phyloP scores from a whole-genome alignment of 805 yeast species.

The Clavispora phyllophila region DNA sequence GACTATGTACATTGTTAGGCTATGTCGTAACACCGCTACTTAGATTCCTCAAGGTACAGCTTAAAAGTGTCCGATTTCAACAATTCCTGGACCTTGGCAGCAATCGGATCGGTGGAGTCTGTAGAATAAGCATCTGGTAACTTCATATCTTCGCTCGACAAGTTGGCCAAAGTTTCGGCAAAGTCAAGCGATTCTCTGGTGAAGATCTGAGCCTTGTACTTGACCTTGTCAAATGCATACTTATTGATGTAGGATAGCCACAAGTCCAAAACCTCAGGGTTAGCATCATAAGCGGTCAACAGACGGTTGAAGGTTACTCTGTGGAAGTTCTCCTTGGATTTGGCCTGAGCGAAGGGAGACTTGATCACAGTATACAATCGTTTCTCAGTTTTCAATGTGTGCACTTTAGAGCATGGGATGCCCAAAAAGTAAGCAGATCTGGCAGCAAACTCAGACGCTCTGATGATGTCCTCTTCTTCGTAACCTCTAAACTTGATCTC shows the following conservation, averaged over 20 bases:
- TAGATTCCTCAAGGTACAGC: conserved; percentile 36
- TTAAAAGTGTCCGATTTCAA: conserved; percentile 68
- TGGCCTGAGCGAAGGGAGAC: conserved; percentile 92
- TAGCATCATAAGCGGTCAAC: conserved; percentile 76
- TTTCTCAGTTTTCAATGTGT: conserved; percentile 61
- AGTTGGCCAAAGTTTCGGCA: conserved; percentile 30
- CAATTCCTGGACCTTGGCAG: conserved; percentile 64
- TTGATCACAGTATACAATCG: conserved; percentile 91
- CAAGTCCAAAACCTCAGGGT: conserved; percentile 77
- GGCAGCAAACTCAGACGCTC: conserved; percentile 78
- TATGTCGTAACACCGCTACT: not conserved
- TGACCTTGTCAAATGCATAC: conserved; percentile 76
- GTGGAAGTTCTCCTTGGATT: conserved; percentile 89
- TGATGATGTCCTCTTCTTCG: conserved; percentile 63
- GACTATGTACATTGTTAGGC: conserved; percentile 7
- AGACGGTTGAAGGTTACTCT: conserved; percentile 76
- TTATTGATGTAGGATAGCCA: conserved; percentile 75
- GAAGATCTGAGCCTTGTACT: conserved; percentile 65
- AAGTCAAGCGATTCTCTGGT: conserved; percentile 37
- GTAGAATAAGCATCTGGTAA: conserved; percentile 29
- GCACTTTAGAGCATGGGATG: conserved; percentile 76
- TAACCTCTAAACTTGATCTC: conserved; percentile 68
- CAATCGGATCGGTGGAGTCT: conserved; percentile 43
- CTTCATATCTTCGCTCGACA: conserved; percentile 22
- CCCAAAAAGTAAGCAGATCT: conserved; percentile 89